phyloP scores from a whole-genome alignment of 352 stramenopile species.

The Phytophthora crassamura region DNA sequence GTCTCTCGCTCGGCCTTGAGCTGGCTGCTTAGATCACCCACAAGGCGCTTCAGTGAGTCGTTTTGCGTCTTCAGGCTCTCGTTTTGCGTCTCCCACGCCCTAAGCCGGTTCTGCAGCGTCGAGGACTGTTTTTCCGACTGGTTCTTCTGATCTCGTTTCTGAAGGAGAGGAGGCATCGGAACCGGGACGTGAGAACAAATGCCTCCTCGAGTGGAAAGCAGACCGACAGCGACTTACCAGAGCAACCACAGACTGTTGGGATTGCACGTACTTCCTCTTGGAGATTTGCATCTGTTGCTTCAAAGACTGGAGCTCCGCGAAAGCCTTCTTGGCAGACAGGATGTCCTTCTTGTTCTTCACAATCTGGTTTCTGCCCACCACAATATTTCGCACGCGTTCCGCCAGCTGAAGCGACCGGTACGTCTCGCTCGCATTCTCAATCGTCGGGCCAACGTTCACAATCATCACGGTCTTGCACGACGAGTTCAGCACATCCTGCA shows the following conservation, averaged over 20 bases:
- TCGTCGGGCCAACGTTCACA: slow-evolving; percentile 88
- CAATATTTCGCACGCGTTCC: slow-evolving; percentile 80
- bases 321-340: slow-evolving; percentile 93
- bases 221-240: slow-evolving; percentile 80
- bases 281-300: slow-evolving; percentile 92
- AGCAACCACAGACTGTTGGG: slow-evolving; percentile 91
- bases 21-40: slow-evolving; percentile 74
- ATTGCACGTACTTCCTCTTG: slow-evolving; percentile 85
- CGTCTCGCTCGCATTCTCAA: slow-evolving; percentile 86
- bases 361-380: slow-evolving; percentile 81
- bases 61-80: slow-evolving; percentile 66
- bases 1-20: slow-evolving; percentile 77
- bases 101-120: slow-evolving; percentile 80
- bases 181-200: slow-evolving; percentile 45
- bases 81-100: slow-evolving; percentile 79
- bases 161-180: slow-evolving; percentile 43
- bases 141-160: slow-evolving; percentile 94
- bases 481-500: slow-evolving; percentile 93
- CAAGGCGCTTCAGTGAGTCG: slow-evolving; percentile 67
- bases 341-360: slow-evolving; percentile 89
- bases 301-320: slow-evolving; percentile 94
- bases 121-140: slow-evolving; percentile 91
- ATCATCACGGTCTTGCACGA: slow-evolving; percentile 96
- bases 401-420: slow-evolving; percentile 90
- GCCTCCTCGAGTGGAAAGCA: slow-evolving; percentile 39